Evolutionary conservation across 2,329 filamentous ascomycete species (phyloP).

Genomic region (Sphaerostilbella broomeana): DNA sequence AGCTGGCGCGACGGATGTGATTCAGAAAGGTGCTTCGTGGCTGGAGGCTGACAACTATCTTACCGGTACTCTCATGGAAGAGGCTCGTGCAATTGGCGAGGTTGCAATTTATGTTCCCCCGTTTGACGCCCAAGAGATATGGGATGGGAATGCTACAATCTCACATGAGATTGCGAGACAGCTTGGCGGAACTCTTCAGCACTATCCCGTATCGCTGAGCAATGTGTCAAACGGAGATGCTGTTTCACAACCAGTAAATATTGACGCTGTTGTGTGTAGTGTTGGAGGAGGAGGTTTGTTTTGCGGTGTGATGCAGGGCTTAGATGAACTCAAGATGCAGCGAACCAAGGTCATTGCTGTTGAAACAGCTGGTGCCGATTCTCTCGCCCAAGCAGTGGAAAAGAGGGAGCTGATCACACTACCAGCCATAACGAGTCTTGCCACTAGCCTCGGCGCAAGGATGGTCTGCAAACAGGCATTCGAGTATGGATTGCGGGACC

Average conservation of each 20-base stretch:
- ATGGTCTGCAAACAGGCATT: conserved; percentile 51
- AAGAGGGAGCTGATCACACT: conserved; percentile 53
- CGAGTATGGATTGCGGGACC: conserved; percentile 22
- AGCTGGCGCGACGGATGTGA: conserved; percentile 55
- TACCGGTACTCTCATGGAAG: conserved; percentile 42
- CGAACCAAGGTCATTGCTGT: conserved; percentile 54
- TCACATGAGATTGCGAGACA: conserved; percentile 40
- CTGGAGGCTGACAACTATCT: conserved; percentile 63
- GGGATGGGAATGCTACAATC: conserved; percentile 55
- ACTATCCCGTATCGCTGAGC: conserved; percentile 34
- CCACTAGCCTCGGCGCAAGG: conserved; percentile 62
- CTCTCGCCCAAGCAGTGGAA: conserved; percentile 51
- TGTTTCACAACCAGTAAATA: conserved; percentile 33
- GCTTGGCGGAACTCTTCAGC: conserved; percentile 21
- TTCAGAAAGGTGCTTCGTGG: conserved; percentile 61
- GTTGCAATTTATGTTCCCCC: conserved; percentile 56
- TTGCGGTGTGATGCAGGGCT: conserved; percentile 62
- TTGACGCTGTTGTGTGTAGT: conserved; percentile 65
- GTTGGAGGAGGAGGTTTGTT: conserved; percentile 80
- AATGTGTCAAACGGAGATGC: conserved; percentile 63
- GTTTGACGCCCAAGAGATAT: conserved; percentile 60
- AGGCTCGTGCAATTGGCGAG: conserved; percentile 23
- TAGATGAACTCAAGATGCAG: conserved; percentile 29
- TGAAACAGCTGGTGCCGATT: conserved; percentile 67
- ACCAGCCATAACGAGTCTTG: conserved; percentile 62